These are phyloP conservation scores for Juglanconis juglandina DNA, from an alignment of 2,329 filamentous ascomycete species.

Conservation along the genomic window DNA sequence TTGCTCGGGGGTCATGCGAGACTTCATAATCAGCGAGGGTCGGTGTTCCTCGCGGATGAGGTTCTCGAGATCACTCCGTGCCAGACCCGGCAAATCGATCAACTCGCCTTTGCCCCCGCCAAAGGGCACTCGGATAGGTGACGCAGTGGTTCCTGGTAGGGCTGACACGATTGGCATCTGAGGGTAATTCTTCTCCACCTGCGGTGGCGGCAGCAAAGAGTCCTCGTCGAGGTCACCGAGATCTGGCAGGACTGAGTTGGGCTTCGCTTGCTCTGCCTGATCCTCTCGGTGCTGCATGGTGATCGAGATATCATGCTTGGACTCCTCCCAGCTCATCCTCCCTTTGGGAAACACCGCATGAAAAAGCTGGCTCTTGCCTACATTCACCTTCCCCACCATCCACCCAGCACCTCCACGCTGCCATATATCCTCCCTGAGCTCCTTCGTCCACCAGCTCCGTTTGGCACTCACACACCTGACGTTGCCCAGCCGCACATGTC, in stretches of 20 bases:
- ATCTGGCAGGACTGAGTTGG: constrained; percentile 7
- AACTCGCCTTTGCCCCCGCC: constrained; percentile 83
- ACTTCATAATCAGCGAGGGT: constrained; percentile 71
- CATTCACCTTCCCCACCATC: constrained; percentile 98
- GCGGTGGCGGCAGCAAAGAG: constrained; percentile 72
- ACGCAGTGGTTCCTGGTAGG: constrained; percentile 89
- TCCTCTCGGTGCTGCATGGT: constrained; percentile 26
- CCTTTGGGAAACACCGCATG: constrained; percentile 82
- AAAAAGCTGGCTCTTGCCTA: constrained; percentile 92
- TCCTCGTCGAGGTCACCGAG: constrained; percentile 34
- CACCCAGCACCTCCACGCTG: constrained; percentile 80
- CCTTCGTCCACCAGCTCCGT: constrained; percentile 84
- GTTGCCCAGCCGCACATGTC: constrained; percentile 79
- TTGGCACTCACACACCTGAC: constrained; percentile 82
- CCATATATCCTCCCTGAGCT: constrained; percentile 83
- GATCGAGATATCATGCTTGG: constrained; percentile 35
- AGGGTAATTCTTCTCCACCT: constrained; percentile 71
- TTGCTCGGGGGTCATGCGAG: constrained; percentile 70
- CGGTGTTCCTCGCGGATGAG: constrained; percentile 67
- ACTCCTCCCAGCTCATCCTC: constrained; percentile 41
- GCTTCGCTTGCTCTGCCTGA: constrained; percentile 26
- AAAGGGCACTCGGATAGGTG: constrained; percentile 89
- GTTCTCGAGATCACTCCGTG: constrained; percentile 67
- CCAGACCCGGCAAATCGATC: constrained; percentile 85
- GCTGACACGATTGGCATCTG: constrained; percentile 82